Base-by-base conservation (phyloP, 768 basidiomycete species). In the Lactarius evosmus region DNA sequence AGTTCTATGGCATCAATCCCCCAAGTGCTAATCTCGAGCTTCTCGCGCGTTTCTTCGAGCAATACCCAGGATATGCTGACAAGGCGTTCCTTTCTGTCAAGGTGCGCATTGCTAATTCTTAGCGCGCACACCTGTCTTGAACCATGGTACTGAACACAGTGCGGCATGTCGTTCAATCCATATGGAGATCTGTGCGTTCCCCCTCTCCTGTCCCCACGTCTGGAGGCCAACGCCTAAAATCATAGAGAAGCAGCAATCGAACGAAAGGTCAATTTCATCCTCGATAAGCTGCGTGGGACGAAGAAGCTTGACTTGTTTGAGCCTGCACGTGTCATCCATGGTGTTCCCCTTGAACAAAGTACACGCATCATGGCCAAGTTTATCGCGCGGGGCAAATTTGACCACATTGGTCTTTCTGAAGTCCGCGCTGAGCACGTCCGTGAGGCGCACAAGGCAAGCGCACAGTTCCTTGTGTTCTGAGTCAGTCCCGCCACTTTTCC, bases 251-350 rank as follows among this genome's bases (percentile, higher is more conserved):
- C 49, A 7, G 56, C 56, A 12, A 46, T 67, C 5, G 60, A 62
- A 46, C 66, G 61, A 27, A 67, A 66, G 34, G 27, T 68, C 51
- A 29, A 68, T 49, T 62, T 53, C n/a, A 51, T 67, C 33, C 61
- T 68, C 22, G 51, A 56, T 17, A 68, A 77, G 30, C 76, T 88
- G 7, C 77, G 83, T 1, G 79, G 79, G n/a, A 80, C 75, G 61
- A 84, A 83, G 74, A 80, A 78, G 66, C 70, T 88, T 61, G 87
- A 89, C 71, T 71, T 88, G 5, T 89, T 82, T 71, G 76, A 88
- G 71, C 75, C 76, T 17, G 80, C 84, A 2, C 78, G 84, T 9
- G 72, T 83, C 17, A 82, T 83, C 30, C 70, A 69, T 7, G 77
- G 74, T 6, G 66, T 76, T 7, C 64, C 80, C 2, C 70, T 86